phyloP scores from a whole-genome alignment of 2,329 filamentous ascomycete species.

The Aspergillus nomiae region DNA sequence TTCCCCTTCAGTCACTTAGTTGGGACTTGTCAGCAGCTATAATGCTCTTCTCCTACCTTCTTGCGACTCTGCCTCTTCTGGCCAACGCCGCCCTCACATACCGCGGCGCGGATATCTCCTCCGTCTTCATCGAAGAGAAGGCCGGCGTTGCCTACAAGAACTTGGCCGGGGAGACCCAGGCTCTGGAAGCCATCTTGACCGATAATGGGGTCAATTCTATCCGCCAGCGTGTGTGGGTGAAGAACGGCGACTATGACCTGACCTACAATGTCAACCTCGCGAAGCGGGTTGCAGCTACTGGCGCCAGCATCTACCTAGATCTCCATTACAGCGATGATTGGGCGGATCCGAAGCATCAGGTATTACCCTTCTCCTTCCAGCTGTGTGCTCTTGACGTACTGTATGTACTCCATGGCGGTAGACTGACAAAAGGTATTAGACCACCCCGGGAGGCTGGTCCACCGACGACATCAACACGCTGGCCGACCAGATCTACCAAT shows the following conservation, averaged over 20 bases:
- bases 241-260: conserved; percentile 66
- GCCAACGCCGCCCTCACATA: conserved; percentile 57
- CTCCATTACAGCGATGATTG: conserved; percentile 70
- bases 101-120: conserved; percentile 72
- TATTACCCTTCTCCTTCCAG: conserved; percentile 16
- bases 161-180: conserved; percentile 52
- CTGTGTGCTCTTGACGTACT: background rate
- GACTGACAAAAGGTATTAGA: conserved; percentile 25
- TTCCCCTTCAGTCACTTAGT: background rate
- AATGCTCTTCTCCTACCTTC: conserved; percentile 17
- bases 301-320: conserved; percentile 63
- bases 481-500: conserved; percentile 66
- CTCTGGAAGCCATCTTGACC: conserved; percentile 65
- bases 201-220: conserved; percentile 68
- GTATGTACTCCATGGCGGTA: background rate
- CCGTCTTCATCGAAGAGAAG: conserved; percentile 63
- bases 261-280: conserved; percentile 71
- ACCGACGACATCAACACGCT: conserved; percentile 60
- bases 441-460: conserved; percentile 65
- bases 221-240: conserved; percentile 72
- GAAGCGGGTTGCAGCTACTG: conserved; percentile 63
- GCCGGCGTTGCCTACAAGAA: conserved; percentile 64
- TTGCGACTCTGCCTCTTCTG: conserved; percentile 19
- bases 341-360: conserved; percentile 68
- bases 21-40: conserved; percentile 2